phyloP scores from a whole-genome alignment of 139 green algal genomes.

The Tetradesmus obliquus region DNA sequence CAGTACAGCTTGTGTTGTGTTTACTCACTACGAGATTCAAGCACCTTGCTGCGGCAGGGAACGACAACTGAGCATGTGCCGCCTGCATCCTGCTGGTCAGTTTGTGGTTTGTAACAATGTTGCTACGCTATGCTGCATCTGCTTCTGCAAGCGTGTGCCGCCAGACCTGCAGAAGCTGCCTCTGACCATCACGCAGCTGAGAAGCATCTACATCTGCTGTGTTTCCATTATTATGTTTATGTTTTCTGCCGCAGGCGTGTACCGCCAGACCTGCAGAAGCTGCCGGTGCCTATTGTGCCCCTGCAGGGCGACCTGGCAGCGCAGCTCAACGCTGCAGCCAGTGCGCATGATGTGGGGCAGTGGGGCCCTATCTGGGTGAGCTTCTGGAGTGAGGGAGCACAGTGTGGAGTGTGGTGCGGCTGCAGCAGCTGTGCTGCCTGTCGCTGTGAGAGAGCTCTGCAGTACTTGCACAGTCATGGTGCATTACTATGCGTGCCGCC shows the following conservation, averaged over 20 bases:
- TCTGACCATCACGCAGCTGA: neutral
- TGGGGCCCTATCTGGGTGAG: slow-evolving; percentile 7
- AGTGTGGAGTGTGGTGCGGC: neutral
- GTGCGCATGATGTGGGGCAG: slow-evolving; percentile 9
- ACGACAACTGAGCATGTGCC: too few relatives aligned
- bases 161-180: neutral
- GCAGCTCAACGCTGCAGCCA: neutral
- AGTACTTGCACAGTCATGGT: neutral
- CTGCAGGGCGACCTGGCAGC: slow-evolving; percentile 30
- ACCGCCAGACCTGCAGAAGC: neutral
- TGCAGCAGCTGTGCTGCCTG: neutral
- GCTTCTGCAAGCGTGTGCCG: neutral
- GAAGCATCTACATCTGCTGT: neutral
- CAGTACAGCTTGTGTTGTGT: too few relatives aligned
- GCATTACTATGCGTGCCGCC: neutral
- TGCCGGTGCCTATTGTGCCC: neutral
- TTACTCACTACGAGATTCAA: too few relatives aligned
- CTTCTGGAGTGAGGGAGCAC: too few relatives aligned
- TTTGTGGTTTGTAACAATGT: too few relatives aligned
- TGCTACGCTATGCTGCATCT: neutral
- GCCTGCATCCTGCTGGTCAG: too few relatives aligned
- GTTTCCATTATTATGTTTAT: neutral
- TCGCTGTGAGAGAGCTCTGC: neutral
- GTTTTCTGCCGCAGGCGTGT: neutral
- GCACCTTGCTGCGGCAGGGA: too few relatives aligned